A percentile compares a stretch with the other conserved stretches of the same genome.
phyloP scores from a whole-genome alignment of 441 rosid genomes.

The Erodium texanum region DNA sequence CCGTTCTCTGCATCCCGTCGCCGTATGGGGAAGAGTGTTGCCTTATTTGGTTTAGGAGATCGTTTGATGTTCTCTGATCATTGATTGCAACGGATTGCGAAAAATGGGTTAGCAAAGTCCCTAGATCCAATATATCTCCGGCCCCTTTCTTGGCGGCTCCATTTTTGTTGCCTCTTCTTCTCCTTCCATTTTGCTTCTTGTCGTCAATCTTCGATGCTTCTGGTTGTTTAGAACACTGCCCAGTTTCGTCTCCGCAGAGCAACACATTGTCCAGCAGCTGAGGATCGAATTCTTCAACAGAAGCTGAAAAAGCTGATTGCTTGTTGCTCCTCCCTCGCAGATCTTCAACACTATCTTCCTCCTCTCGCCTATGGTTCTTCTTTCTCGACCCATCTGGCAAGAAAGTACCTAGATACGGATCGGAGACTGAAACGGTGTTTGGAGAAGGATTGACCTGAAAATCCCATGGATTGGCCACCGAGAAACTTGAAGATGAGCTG shows the following conservation, averaged over 20 bases:
- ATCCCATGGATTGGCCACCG: neutral
- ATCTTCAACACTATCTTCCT: neutral
- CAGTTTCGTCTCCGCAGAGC: neutral
- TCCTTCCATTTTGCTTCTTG: neutral
- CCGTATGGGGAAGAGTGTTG: slow-evolving; percentile 54
- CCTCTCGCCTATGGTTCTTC: neutral
- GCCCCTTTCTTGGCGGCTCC: neutral
- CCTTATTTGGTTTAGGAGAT: slow-evolving; percentile 56
- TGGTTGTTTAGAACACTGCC: neutral
- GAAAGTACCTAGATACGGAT: neutral
- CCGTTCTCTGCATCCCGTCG: slow-evolving; percentile 63
- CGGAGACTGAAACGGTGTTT: neutral
- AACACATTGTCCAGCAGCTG: neutral
- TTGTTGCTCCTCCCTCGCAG: neutral
- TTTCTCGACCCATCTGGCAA: neutral
- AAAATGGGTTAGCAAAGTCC: slow-evolving; percentile 54
- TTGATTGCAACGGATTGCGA: slow-evolving; percentile 69
- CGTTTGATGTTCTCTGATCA: slow-evolving; percentile 55
- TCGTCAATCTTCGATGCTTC: too few species aligned
- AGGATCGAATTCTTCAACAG: neutral
- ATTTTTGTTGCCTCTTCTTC: neutral
- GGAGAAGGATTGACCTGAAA: neutral
- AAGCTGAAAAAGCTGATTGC: neutral
- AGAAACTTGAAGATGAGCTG: neutral
- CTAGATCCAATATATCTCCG: slow-evolving; percentile 39